Evolutionary conservation across 108 stramenopile species (phyloP), one percentile per base, ranked within the genome.

Genomic region (Pseudonitzschia multistriata): DNA sequence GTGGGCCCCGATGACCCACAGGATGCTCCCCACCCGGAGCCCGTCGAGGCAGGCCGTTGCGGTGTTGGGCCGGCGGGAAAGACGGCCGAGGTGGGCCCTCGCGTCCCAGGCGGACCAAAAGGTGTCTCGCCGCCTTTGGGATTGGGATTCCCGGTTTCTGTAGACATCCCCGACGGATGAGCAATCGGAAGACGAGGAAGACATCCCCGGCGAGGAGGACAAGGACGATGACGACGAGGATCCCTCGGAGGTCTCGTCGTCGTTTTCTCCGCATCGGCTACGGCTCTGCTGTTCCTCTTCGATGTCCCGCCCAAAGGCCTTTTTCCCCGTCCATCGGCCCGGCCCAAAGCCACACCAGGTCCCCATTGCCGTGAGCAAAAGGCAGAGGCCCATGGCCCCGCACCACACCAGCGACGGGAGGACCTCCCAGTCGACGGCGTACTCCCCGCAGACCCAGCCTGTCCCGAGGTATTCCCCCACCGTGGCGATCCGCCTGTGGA

Each of bases 1-100:
- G 39, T 86, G 85, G 37, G 81, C 85, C 0, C 73, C 28, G 36
- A 86, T 74, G 31, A 86, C 71, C 85, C 85, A 86, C 1, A 80
- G 40, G 8, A 86, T 76, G 49, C 79, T 80, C 8, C 66, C 61
- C 8, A 80, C 76, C 52, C 76, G 57, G 5, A 86, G 64, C 19
- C 85, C 85, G 49, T 86, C 81, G 0, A 86, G 49, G 49, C 74
- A 74, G 49, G 80, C 80, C 1, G 84, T 85, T 24, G 73, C 69
- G 4, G 31, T 2, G 8, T 61, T 49, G 3, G 68, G 67, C 15
- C 59, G 72, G n/a, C 25, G 22, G 25, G 21, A 45, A 10, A 81
- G 40, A 31, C 36, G 67, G 3, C 21, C 37, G 2, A 57, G 8
- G 49, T 76, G 68, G 15, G 50, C 35, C 21, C 28, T 0, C 17